Base-by-base conservation (phyloP, 2,329 filamentous ascomycete genomes). In the Penicillium sp. region DNA sequence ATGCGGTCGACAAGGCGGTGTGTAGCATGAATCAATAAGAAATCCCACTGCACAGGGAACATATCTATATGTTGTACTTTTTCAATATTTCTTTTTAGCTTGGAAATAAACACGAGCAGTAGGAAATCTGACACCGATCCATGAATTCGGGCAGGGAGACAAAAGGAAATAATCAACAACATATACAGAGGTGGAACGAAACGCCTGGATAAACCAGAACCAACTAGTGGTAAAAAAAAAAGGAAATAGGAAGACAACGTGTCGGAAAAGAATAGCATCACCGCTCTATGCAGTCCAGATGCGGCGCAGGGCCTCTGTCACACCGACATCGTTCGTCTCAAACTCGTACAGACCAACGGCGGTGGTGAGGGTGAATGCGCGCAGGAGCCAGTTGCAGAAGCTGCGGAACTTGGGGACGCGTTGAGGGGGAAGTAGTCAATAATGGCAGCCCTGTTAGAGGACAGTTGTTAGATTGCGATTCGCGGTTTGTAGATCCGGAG, bases 291-390 rank as follows among this genome's bases (percentile, higher is more conserved):
- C 93, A 69, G 82, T 90, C 94, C 94, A 99, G 59, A 97, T 79
- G 71, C 89, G 84, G 82, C 89, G 91, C 63, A 97, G 81, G 30
- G 87, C 88, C 81, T 96, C 93, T 8, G 91, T 96, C 56, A 99
- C 75, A 62, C 94, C 94, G 48, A 99, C 91, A 65, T 99, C 94
- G 71, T 97, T 97, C 30, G 94, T 99, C 86, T 99, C 94, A 68
- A 97, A 97, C 76, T 97, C 93, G 78, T 99, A 99, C 69, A 97
- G 82, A 54, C 92, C 92, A 62, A 96, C 82, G 47, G 89, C 91
- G 59, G 92, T 90, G 48, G 90, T 79, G 55, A 93, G 80, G 10
- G 95, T 97, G 56, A 84, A 86, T 42, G 81, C 77, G 69, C 92
- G 91, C 60, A 97, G 84, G 35, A 81, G 79, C 91, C 91, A 97